Conservation (phyloP, 140 eudicot genomes). For the Bidens hawaiensis region DNA sequence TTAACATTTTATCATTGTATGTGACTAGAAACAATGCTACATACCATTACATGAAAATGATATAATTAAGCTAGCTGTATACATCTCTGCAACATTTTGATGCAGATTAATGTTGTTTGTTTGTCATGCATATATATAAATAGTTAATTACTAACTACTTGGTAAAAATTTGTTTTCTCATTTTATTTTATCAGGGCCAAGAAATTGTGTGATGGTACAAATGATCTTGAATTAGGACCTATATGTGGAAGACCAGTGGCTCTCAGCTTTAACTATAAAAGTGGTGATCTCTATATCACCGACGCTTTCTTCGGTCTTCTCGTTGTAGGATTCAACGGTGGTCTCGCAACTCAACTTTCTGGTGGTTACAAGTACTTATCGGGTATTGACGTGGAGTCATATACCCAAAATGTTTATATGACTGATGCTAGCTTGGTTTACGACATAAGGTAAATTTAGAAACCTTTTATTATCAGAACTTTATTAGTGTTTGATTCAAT, state of each 20-base stretch:
- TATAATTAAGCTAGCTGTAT: too few species aligned
- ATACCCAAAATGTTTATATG: constrained; percentile 20
- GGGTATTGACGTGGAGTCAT: constrained; percentile 25
- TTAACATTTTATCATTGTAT: background rate
- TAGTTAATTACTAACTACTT: background rate
- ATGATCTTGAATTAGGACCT: constrained; percentile 17
- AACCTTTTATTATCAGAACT: too few species aligned
- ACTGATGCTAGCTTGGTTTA: constrained; percentile 31
- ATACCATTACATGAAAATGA: background rate
- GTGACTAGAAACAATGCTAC: background rate
- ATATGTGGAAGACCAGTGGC: constrained; percentile 39
- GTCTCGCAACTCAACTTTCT: constrained; percentile 30
- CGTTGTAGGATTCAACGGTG: constrained; percentile 34
- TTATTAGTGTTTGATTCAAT: too few species aligned
- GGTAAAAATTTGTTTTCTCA: too few species aligned
- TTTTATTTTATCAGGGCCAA: constrained; percentile 10
- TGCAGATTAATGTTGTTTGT: background rate
- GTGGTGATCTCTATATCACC: constrained; percentile 26
- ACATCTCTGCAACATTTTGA: too few species aligned
- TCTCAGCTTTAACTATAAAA: constrained; percentile 32
- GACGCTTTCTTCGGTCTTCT: constrained; percentile 32
- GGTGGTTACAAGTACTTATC: constrained; percentile 20
- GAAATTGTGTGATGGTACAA: constrained; percentile 26
- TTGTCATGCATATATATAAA: background rate
- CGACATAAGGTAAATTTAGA: too few species aligned